Percentiles rank a stretch among this genome's conserved stretches.
phyloP scores from a whole-genome alignment of 2,329 filamentous ascomycete genomes.

The Myrmaecium sp. region DNA sequence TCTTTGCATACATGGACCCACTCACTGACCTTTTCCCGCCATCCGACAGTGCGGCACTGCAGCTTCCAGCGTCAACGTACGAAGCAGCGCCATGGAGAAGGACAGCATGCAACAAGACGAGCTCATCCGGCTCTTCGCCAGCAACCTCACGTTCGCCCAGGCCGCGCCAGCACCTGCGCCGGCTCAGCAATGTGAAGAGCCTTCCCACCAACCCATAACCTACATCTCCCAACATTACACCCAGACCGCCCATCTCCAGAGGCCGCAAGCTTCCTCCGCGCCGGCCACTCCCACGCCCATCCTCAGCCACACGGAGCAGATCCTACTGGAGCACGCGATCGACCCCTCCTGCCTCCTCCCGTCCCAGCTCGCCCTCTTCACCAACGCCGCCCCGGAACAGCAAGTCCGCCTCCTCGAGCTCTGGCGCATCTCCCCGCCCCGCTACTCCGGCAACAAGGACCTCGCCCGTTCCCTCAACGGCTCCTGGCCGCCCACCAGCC shows the following conservation, averaged over 20 bases:
- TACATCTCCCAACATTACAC: constrained; percentile 78
- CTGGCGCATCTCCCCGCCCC: constrained; percentile 65
- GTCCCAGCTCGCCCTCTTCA: constrained; percentile 64
- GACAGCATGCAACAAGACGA: constrained; percentile 55
- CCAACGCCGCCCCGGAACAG: constrained; percentile 54
- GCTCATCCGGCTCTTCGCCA: constrained; percentile 62
- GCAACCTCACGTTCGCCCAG: constrained; percentile 35
- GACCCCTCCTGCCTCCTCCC: constrained; percentile 52
- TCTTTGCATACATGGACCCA: no score
- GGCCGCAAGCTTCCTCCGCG: constrained; percentile 1
- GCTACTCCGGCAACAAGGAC: constrained; percentile 30
- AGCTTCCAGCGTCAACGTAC: constrained; percentile 26
- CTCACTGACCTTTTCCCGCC: no score
- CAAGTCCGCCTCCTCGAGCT: constrained; percentile 62
- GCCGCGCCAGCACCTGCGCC: constrained; percentile 14
- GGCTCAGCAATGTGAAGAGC: constrained; percentile 11
- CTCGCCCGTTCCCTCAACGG: constrained; percentile 39
- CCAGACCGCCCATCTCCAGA: constrained; percentile 51
- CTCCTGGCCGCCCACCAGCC: constrained; percentile 37
- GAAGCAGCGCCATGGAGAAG: constrained; percentile 12
- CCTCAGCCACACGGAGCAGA: constrained; percentile 27
- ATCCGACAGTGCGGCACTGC: constrained; percentile 25
- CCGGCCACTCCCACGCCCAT: constrained; percentile 27
- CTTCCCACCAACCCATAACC: constrained; percentile 35
- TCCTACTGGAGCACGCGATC: constrained; percentile 51